Evolutionary conservation across 2,329 filamentous ascomycete species (phyloP).

Genomic region (Tricladium varicosporioides): DNA sequence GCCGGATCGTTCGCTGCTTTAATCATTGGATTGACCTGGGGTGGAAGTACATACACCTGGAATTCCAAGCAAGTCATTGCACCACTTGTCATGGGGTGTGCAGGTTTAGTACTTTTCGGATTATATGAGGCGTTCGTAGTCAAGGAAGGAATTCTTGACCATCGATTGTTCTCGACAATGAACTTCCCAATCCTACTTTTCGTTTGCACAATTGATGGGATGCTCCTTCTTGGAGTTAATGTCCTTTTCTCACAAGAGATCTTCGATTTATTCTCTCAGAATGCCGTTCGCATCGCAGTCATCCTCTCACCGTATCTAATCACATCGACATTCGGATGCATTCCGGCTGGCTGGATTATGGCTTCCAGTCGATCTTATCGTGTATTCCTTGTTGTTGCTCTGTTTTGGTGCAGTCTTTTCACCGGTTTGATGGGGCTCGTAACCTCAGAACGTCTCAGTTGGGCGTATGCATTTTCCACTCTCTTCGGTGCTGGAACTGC

Average conservation of each 20-base stretch:
- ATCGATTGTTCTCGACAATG: conserved; percentile 19
- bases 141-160: conserved; percentile 22
- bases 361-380: conserved; percentile 16
- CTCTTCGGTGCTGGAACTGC: conserved; percentile 21
- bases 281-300: conserved; percentile 19
- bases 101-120: conserved; percentile 19
- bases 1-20: conserved; percentile 15
- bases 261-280: conserved; percentile 16
- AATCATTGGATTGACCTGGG: conserved; percentile 49
- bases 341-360: conserved; percentile 22
- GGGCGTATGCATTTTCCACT: conserved; percentile 17
- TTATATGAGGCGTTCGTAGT: conserved; percentile 21
- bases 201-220: conserved; percentile 20
- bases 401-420: conserved; percentile 20
- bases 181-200: conserved; percentile 23
- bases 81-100: conserved; percentile 48
- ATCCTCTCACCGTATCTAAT: conserved; percentile 19
- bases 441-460: conserved; percentile 6
- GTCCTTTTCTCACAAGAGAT: conserved; percentile 19
- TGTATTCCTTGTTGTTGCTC: conserved; percentile 10
- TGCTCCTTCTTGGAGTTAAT: conserved; percentile 23
- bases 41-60: conserved; percentile 56
- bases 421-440: conserved; percentile 19
- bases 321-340: conserved; percentile 20
- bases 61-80: conserved; percentile 50